Evolutionary conservation across 257 asterid genomes (phyloP), one percentile per base, ranked within the genome.

Genomic region (Knoxia roxburghii): DNA sequence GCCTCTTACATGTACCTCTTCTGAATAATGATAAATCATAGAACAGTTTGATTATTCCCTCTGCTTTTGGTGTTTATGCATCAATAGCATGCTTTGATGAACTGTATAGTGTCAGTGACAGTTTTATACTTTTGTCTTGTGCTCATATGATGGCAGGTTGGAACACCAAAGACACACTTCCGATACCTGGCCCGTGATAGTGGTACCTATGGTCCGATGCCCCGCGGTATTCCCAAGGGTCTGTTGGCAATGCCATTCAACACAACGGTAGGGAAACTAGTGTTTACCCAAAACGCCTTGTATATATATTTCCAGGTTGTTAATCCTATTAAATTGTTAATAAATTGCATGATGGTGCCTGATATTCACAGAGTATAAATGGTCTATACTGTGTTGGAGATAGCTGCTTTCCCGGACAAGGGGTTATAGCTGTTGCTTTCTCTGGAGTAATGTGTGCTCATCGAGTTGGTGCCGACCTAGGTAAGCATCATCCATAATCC

Each of bases 371-470:
- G 99, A 95, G 93, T 50, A 65, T 94, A 70, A 71, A 89, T 73
- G 95, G 98, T 71, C 82, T 94, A 75, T 90, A 90, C 78, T 94
- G 99, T 69, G 96, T 94, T 57, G 99, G 97, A 69, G 99, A 94
- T 81, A 94, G 99, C 79, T 90, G 98, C 83, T 94, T 94, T 78
- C 99, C 99, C 0, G 99, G 99, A 48, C 96, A 94, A 86, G 98
- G 99, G 56, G 99, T 90, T 68, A 90, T 94, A 76, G 95, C 99
- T 64, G 99, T 90, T 40, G 93, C 99, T 41, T 94, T 94, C 77
- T 94, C 99, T 18, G 99, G 99, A 78, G 93, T 94, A 39, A 94
- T 90, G 99, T 94, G 98, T 30, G 97, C 99, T 63, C 99, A 94
- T 77, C 82, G 96, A 48, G 99, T 90, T 49, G 95, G 96, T 65